Percentiles rank a stretch among this genome's conserved stretches.
Evolutionary conservation across 2,329 filamentous ascomycete genomes (phyloP).

Genomic region (Hymenoscyphus fructigenus): DNA sequence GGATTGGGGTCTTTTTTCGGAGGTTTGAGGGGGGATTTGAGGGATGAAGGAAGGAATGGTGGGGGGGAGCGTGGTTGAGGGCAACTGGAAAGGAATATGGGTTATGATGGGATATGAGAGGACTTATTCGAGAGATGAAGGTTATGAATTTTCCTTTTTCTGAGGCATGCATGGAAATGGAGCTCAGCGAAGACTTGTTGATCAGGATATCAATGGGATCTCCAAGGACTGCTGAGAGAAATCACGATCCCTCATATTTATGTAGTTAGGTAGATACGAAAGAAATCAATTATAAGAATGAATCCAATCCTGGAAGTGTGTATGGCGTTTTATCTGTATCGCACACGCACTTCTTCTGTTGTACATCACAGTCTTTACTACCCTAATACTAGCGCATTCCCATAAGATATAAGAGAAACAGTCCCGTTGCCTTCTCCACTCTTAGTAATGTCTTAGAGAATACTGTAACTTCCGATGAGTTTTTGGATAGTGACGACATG

Average conservation of each 20-base stretch:
- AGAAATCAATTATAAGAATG: neutral
- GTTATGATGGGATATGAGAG: neutral
- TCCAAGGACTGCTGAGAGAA: neutral
- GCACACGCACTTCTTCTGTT: too few relatives aligned
- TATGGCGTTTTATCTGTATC: too few relatives aligned
- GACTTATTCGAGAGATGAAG: neutral
- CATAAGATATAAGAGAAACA: too few relatives aligned
- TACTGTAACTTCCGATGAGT: too few relatives aligned
- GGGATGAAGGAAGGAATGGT: neutral
- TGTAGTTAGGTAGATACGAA: neutral
- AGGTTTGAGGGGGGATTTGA: constrained; percentile 28
- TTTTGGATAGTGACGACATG: too few relatives aligned
- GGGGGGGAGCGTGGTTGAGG: neutral
- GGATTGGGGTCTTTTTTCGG: constrained; percentile 70
- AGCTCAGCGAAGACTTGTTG: neutral
- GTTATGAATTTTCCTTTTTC: neutral
- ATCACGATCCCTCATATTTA: neutral
- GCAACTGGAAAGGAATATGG: neutral
- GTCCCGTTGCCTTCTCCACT: too few relatives aligned
- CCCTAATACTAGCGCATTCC: too few relatives aligned
- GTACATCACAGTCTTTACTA: too few relatives aligned
- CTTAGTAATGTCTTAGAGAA: too few relatives aligned
- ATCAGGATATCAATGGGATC: neutral
- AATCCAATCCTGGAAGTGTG: too few relatives aligned
- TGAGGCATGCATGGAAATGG: neutral